A percentile compares a stretch with the other conserved stretches of the same genome.
Conservation (phyloP, 202 grass and related monocot species). For the Panicum hallii region DNA sequence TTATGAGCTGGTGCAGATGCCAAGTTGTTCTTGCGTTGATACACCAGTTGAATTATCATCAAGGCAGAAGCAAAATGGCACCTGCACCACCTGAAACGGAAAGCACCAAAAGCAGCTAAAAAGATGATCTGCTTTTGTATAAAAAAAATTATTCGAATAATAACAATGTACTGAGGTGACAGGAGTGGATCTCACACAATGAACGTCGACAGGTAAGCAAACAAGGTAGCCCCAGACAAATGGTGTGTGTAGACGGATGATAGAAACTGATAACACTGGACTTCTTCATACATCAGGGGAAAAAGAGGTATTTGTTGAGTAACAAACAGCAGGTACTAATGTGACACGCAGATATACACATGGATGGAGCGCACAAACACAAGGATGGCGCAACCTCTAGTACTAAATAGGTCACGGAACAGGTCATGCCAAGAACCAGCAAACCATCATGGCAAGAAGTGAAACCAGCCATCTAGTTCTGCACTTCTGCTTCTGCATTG, state of each 20-base stretch:
- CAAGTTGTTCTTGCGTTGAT: too few species aligned
- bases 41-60: too few species aligned
- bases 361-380: neutral
- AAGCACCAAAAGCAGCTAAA: too few species aligned
- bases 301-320: constrained; percentile 27
- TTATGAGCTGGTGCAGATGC: too few species aligned
- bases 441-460: constrained; percentile 23
- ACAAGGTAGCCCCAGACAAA: neutral
- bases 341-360: constrained; percentile 42
- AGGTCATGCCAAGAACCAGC: too few species aligned
- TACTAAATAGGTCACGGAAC: too few species aligned
- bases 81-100: too few species aligned
- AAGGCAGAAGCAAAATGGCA: too few species aligned
- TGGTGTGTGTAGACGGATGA: neutral
- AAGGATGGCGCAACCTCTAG: constrained; percentile 22
- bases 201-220: neutral
- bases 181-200: too few species aligned
- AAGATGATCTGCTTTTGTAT: too few species aligned
- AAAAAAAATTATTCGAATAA: too few species aligned
- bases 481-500: constrained; percentile 22
- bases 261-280: neutral
- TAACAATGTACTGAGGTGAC: too few species aligned
- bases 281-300: constrained; percentile 18
- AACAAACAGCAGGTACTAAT: constrained; percentile 30
- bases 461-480: constrained; percentile 45